Percentiles rank a stretch among this genome's conserved stretches.
phyloP scores from a whole-genome alignment of 306 rosid genomes.

The Geum urbanum region DNA sequence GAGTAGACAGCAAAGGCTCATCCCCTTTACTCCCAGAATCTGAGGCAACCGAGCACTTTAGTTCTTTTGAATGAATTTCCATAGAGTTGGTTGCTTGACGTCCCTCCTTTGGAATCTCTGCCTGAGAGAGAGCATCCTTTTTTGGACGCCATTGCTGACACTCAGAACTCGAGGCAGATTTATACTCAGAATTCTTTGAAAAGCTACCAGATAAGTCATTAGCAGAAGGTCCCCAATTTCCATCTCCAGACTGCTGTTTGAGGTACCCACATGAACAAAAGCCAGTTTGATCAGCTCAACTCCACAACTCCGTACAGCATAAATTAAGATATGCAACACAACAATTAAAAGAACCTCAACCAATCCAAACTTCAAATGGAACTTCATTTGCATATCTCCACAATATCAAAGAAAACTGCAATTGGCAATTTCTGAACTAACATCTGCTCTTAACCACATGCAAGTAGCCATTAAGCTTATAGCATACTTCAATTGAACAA shows the following conservation, averaged over 20 bases:
- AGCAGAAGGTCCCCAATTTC: not conserved
- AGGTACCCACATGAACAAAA: not conserved
- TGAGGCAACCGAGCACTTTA: not conserved
- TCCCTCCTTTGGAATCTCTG: conserved; percentile 1
- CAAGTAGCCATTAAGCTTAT: not conserved
- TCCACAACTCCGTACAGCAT: not conserved
- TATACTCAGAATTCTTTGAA: not conserved
- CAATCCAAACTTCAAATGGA: not conserved
- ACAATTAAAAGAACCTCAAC: not conserved
- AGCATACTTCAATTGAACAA: too few relatives aligned
- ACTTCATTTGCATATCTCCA: not conserved
- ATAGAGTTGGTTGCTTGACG: not conserved
- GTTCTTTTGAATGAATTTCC: not conserved
- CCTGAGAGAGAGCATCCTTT: not conserved
- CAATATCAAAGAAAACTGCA: not conserved
- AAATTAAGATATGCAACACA: not conserved
- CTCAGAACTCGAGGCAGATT: not conserved
- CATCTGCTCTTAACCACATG: not conserved
- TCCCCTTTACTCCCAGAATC: not conserved
- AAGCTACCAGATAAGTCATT: not conserved
- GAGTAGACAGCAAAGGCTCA: conserved; percentile 17
- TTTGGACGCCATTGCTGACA: not conserved
- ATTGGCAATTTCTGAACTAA: not conserved
- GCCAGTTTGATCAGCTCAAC: not conserved
- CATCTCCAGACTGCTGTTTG: not conserved